Percentiles rank a stretch among this genome's conserved stretches.
phyloP scores from a whole-genome alignment of 305 asterid genomes.

The Fraxinus paxiana region DNA sequence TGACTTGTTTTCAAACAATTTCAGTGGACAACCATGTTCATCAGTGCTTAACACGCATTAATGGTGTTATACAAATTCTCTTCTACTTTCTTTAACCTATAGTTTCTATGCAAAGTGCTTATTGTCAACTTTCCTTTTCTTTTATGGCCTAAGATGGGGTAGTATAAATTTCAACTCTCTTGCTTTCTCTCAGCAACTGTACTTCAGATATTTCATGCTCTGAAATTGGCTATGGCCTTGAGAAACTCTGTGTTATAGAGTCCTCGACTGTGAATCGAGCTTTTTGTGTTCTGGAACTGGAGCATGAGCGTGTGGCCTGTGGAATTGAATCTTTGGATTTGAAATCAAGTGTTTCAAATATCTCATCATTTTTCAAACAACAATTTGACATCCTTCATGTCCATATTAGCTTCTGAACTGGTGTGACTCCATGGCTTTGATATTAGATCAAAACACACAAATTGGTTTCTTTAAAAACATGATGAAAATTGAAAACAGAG shows the following conservation, averaged over 20 bases:
- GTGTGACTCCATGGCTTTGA: slow-evolving; percentile 7
- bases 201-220: background rate
- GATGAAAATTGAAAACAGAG: background rate
- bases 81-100: background rate
- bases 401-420: background rate
- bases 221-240: background rate
- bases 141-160: background rate
- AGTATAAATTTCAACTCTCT: background rate
- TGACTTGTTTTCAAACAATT: background rate
- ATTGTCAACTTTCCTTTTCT: background rate
- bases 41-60: background rate
- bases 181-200: background rate
- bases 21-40: background rate
- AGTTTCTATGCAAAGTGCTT: background rate
- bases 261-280: background rate
- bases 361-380: background rate
- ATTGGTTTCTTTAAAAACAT: background rate
- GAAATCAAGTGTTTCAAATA: background rate
- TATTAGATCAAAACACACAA: background rate
- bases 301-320: background rate
- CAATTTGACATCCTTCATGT: background rate
- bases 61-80: background rate
- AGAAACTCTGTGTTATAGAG: background rate
- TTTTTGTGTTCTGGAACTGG: background rate
- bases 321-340: background rate